These are phyloP conservation scores for Leucoagaricus sp. DNA, from an alignment of 1,284 basidiomycete species.

Conservation along the genomic window DNA sequence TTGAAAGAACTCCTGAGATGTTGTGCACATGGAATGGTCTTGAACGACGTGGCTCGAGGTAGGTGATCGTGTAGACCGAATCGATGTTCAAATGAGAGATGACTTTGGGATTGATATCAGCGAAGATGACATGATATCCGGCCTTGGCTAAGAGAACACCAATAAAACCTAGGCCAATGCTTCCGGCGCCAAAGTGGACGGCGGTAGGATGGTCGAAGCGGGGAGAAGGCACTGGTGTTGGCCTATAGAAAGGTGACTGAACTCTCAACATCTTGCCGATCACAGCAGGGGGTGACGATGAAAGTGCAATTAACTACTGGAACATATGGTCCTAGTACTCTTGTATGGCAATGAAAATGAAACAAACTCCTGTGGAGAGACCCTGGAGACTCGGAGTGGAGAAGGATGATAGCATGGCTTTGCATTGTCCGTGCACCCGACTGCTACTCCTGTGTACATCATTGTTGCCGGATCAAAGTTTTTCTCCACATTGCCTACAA, in stretches of 20 bases:
- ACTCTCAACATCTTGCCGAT: background rate
- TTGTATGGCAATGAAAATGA: no score
- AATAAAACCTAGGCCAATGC: slow-evolving; percentile 13
- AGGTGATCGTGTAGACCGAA: slow-evolving; percentile 4
- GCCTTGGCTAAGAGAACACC: slow-evolving; percentile 12
- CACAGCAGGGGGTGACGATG: no score
- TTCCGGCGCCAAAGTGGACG: slow-evolving; percentile 13
- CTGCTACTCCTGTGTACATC: no score
- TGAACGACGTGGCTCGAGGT: slow-evolving; percentile 7
- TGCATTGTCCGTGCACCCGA: no score
- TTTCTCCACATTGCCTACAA: no score
- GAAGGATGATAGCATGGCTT: no score
- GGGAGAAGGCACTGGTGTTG: background rate
- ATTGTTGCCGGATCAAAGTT: no score
- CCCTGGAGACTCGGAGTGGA: no score
- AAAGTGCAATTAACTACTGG: no score
- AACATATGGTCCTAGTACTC: no score
- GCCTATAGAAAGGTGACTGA: background rate
- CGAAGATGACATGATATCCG: slow-evolving; percentile 14
- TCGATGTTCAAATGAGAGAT: slow-evolving; percentile 7
- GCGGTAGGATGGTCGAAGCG: slow-evolving; percentile 10
- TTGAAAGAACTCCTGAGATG: slow-evolving; percentile 11
- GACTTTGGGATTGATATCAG: slow-evolving; percentile 8
- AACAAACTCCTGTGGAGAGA: no score
- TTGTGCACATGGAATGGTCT: slow-evolving; percentile 11